Evolutionary conservation across 164 flowering plant genomes (phyloP), one percentile per base, ranked within the genome.

Genomic region (Amborella trichopoda): DNA sequence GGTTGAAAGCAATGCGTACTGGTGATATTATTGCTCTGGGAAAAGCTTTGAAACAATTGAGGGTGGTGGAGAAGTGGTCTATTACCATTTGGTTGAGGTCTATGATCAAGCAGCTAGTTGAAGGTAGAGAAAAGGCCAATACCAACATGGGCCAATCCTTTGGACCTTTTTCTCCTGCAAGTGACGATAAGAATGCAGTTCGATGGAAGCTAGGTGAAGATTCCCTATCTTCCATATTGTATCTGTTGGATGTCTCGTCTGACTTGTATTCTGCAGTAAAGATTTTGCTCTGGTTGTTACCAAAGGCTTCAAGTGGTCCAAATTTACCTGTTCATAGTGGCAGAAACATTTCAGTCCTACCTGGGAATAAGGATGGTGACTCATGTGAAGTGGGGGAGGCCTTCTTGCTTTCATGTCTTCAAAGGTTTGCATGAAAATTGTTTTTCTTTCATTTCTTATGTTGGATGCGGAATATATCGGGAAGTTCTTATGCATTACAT

Each of bases 191-290:
- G 53, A 63, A 65, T 54, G 51, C 74, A 44, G 13, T 46, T 0
- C 58, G 46, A 18, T 88, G 99, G 99, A 93, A 76, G 71, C 85
- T 93, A 48, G 78, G 83, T 52, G 97, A 88, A 60, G 94, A 88
- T 56, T 94, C 79, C 56, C 71, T 93, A 36, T 73, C 87, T 26
- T 42, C 65, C 44, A 66, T 85, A 52, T 54, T 93, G 14, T 88
- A 85, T 69, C 55, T 88, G 58, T 58, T 88, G 72, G 99, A 93
- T 72, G 63, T 71, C 45, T 78, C 76, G 58, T 46, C 62, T 67
- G 97, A 93, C 48, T 58, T 79, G 44, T 68, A 77, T 36, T 75
- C 78, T 32, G 93, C 81, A 2, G 61, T 61, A 48, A 85, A 66
- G 52, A 76, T 93, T 66, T 72, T 88, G 8, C 64, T 88, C n/a